These are phyloP conservation scores for Mallotus japonicus DNA, from an alignment of 441 rosid genomes.

Conservation along the genomic window DNA sequence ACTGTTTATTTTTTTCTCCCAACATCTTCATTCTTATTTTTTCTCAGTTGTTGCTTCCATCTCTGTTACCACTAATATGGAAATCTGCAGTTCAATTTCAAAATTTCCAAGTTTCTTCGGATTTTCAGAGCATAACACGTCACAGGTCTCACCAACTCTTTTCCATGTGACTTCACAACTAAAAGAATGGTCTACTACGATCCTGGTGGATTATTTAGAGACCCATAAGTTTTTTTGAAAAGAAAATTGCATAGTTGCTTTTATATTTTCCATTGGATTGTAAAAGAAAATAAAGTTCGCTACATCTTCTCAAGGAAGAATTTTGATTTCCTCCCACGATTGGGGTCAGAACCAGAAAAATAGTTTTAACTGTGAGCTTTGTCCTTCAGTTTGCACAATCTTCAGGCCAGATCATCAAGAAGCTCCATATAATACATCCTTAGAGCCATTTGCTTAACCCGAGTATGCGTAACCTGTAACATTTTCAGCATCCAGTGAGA, in stretches of 20 bases:
- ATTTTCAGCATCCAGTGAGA: not conserved
- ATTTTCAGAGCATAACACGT: not conserved
- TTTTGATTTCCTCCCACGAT: not conserved
- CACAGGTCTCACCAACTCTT: not conserved
- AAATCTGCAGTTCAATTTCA: not conserved
- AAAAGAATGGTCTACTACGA: not conserved
- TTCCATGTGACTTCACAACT: not conserved
- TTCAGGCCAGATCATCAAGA: not conserved
- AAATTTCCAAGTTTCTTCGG: not conserved
- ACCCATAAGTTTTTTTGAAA: not conserved
- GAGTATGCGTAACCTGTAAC: not conserved
- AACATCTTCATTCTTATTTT: not conserved
- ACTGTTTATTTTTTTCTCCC: not conserved
- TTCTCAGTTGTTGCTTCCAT: not conserved
- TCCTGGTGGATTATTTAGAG: not conserved
- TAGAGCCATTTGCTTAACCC: constrained; percentile 7
- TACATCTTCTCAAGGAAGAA: not conserved
- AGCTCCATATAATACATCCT: constrained; percentile 9
- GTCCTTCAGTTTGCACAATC: not conserved
- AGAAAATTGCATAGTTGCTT: not conserved
- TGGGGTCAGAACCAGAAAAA: constrained; percentile 12
- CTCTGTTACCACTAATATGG: not conserved
- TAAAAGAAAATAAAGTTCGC: not conserved
- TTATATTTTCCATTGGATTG: not conserved
- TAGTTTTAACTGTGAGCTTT: not conserved